Evolutionary conservation across 352 stramenopile species (phyloP).

Genomic region (Pythium myriotylum): DNA sequence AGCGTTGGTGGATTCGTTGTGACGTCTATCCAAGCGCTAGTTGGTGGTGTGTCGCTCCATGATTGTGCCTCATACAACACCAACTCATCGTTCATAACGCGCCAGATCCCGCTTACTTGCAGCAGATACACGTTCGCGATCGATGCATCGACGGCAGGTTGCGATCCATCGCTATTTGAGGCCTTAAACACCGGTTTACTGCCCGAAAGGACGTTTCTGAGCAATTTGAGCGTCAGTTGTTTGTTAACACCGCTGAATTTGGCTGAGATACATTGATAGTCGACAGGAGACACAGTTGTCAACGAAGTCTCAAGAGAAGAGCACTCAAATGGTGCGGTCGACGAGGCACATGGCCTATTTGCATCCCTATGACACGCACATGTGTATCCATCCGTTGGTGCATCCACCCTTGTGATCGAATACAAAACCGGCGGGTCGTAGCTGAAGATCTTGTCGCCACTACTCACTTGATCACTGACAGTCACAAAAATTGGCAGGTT

Average conservation of each 20-base stretch:
- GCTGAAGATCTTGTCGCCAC: conserved; percentile 34
- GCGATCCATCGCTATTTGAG: conserved; percentile 17
- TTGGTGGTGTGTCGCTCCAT: conserved; percentile 32
- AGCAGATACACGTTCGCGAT: conserved; percentile 34
- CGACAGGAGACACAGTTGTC: conserved; percentile 7
- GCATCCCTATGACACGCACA: conserved; percentile 44
- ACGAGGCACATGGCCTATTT: conserved; percentile 41
- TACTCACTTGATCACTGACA: conserved; percentile 41
- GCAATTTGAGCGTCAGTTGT: conserved; percentile 34
- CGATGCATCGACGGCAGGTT: neutral
- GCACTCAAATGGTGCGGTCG: conserved; percentile 45
- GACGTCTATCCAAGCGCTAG: conserved; percentile 38
- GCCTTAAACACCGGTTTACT: conserved; percentile 45
- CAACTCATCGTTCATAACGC: conserved; percentile 26
- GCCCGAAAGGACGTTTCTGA: conserved; percentile 40
- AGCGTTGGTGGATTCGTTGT: conserved; percentile 18
- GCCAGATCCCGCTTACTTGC: conserved; percentile 41
- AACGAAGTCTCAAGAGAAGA: conserved; percentile 26
- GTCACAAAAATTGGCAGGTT: conserved; percentile 39
- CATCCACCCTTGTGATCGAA: conserved; percentile 40
- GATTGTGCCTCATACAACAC: conserved; percentile 27
- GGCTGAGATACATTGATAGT: conserved; percentile 41
- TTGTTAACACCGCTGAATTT: conserved; percentile 21
- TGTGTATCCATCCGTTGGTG: conserved; percentile 55
- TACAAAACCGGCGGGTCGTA: conserved; percentile 48